Percentiles rank a stretch among this genome's conserved stretches.
Evolutionary conservation across 805 yeast species (phyloP).

Genomic region (Ogataea ganodermae): DNA sequence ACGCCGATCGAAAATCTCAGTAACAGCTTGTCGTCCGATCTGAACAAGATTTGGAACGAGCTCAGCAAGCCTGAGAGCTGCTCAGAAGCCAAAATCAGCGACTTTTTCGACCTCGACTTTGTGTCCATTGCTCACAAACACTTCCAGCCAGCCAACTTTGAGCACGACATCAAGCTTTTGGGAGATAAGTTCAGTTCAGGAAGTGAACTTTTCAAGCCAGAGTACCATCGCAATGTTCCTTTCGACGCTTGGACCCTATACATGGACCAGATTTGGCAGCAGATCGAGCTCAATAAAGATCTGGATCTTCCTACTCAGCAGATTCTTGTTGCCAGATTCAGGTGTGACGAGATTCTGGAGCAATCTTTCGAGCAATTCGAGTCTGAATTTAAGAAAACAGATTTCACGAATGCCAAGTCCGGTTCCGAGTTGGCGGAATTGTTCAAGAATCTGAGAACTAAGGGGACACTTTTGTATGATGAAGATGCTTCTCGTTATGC

Average conservation of each 20-base stretch:
- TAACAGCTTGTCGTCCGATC: conserved; percentile 67
- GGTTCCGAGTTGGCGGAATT: conserved; percentile 42
- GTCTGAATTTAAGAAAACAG: conserved; percentile 31
- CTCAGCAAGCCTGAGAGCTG: conserved; percentile 73
- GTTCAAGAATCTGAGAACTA: conserved; percentile 45
- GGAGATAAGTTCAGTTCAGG: conserved; percentile 59
- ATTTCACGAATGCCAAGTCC: conserved; percentile 30
- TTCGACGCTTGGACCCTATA: conserved; percentile 96
- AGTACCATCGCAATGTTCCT: conserved; percentile 84
- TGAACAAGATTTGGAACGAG: conserved; percentile 75
- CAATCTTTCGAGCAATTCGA: conserved; percentile 50
- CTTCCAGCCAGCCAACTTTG: conserved; percentile 73
- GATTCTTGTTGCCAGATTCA: conserved; percentile 87
- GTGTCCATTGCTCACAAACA: conserved; percentile 83
- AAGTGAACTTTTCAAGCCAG: conserved; percentile 55
- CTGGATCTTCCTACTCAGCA: conserved; percentile 97
- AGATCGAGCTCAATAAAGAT: conserved; percentile 89
- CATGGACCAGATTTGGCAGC: conserved; percentile 90
- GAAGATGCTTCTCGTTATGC: conserved; percentile 75
- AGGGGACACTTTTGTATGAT: conserved; percentile 60
- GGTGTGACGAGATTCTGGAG: conserved; percentile 85
- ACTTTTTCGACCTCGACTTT: conserved; percentile 85
- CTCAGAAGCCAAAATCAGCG: conserved; percentile 55
- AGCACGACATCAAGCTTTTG: conserved; percentile 55
- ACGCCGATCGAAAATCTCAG: conserved; percentile 78